A percentile compares a stretch with the other conserved stretches of the same genome.
These are phyloP conservation scores for Pestalotiopsis sp. DNA, from an alignment of 2,329 filamentous ascomycete species.

Conservation along the genomic window DNA sequence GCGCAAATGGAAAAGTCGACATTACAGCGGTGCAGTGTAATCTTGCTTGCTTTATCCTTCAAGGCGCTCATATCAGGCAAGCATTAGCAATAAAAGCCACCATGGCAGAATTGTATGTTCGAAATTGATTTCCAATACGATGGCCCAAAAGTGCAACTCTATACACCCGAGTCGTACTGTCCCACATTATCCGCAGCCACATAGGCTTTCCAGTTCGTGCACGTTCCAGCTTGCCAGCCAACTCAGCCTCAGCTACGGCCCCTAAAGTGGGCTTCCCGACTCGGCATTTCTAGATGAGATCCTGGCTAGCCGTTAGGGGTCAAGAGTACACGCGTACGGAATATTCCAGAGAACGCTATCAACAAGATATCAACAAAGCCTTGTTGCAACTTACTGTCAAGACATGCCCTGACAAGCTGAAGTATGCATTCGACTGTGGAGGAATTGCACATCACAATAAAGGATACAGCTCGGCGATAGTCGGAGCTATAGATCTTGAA, in stretches of 20 bases:
- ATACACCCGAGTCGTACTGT: conserved; percentile 34
- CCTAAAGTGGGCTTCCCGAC: not conserved
- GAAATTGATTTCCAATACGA: too few species aligned
- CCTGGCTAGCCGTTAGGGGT: not conserved
- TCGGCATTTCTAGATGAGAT: not conserved
- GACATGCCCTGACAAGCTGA: not conserved
- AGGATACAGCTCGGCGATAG: not conserved
- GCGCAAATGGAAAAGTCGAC: too few species aligned
- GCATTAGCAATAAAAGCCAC: too few species aligned
- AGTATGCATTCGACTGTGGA: not conserved
- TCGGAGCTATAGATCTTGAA: not conserved
- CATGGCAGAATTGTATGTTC: too few species aligned
- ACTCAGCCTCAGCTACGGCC: not conserved
- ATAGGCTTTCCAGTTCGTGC: conserved; percentile 29
- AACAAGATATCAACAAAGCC: not conserved
- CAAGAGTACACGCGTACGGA: not conserved
- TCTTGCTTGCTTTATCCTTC: too few species aligned
- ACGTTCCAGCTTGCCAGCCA: conserved; percentile 15
- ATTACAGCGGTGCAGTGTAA: too few species aligned
- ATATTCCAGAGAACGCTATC: not conserved
- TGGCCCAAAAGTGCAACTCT: not conserved
- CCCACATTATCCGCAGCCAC: conserved; percentile 17
- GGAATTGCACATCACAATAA: not conserved
- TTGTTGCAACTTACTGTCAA: too few species aligned
- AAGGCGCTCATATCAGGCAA: too few species aligned